phyloP scores from a whole-genome alignment of 768 basidiomycete genomes.

The Boletus pseudo-olivaceus region DNA sequence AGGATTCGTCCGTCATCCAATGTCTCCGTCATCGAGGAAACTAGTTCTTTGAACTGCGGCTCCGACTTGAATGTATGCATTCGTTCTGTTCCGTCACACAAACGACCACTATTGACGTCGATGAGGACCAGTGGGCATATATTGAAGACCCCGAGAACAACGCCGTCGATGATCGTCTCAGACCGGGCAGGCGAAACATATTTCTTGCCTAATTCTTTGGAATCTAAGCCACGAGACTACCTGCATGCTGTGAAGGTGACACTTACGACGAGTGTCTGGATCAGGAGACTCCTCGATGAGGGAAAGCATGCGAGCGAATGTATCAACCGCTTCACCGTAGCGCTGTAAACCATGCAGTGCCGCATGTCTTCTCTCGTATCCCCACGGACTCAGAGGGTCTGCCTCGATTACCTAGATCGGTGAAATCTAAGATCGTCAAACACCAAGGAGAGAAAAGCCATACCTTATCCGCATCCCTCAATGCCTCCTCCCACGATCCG shows the following conservation, averaged over 20 bases:
- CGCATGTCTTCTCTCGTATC: constrained; percentile 1
- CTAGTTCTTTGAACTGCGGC: not conserved
- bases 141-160: not conserved
- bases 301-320: not conserved
- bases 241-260: accelerated
- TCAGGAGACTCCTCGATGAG: not conserved
- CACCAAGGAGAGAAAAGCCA: accelerated
- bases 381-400: not conserved
- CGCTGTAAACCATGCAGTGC: not conserved
- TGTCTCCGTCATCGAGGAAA: not conserved
- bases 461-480: constrained; percentile 15
- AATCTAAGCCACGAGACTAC: not conserved
- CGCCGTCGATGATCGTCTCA: not conserved
- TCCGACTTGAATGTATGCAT: not conserved
- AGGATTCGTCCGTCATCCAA: not conserved
- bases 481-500: constrained; percentile 2
- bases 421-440: not conserved
- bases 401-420: not conserved
- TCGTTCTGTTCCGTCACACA: not conserved
- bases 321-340: not conserved
- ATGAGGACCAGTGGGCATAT: not conserved
- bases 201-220: not conserved
- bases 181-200: not conserved
- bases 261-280: not conserved
- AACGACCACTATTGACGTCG: not conserved